Conservation (phyloP, 2,329 filamentous ascomycete genomes). For the Cladosporium sp. region DNA sequence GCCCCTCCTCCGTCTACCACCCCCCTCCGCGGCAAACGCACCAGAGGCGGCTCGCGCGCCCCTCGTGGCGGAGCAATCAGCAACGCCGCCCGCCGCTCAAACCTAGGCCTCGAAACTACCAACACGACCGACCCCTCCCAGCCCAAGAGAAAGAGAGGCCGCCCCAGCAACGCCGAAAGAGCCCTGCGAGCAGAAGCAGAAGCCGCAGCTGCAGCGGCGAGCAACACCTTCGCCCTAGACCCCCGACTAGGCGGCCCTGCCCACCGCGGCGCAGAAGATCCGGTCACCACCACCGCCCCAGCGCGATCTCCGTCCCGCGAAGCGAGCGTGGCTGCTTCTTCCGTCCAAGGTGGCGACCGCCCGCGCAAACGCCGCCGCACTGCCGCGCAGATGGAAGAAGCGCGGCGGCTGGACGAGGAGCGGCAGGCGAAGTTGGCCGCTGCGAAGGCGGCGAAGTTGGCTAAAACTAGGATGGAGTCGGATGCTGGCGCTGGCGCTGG, state of each 20-base stretch:
- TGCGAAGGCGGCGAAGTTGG: neutral
- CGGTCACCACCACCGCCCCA: neutral
- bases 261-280: neutral
- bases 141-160: constrained; percentile 6
- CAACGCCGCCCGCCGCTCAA: constrained; percentile 5
- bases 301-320: neutral
- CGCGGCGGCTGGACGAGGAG: constrained; percentile 5
- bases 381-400: constrained; percentile 14
- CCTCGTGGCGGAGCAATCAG: constrained; percentile 5
- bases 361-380: constrained; percentile 14
- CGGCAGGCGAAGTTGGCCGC: neutral
- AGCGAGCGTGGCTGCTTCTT: neutral
- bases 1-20: neutral
- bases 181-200: neutral
- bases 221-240: neutral
- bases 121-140: neutral
- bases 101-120: constrained; percentile 6
- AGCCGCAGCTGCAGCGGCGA: neutral
- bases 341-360: neutral
- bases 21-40: neutral
- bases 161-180: constrained; percentile 11
- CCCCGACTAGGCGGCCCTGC: neutral
- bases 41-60: neutral
- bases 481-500: neutral
- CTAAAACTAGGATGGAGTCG: neutral